Percentiles rank a stretch among this genome's conserved stretches.
Evolutionary conservation across 345 rosid genomes (phyloP).

Genomic region (Salix brachista): DNA sequence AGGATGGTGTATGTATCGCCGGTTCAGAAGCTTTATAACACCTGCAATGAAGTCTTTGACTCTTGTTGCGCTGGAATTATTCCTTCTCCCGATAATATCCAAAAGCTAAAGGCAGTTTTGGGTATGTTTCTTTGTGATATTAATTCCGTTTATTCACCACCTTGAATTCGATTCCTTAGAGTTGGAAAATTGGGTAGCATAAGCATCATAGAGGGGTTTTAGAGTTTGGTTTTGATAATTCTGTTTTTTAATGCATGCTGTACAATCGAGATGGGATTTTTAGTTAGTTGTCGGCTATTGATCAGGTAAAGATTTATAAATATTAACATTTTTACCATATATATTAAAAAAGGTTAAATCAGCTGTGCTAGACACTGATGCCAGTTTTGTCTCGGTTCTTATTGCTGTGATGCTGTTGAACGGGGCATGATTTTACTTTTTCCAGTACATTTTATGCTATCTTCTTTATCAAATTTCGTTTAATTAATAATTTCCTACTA

Average conservation of each 20-base stretch:
- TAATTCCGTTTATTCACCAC: background rate
- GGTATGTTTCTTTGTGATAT: slow-evolving; percentile 46
- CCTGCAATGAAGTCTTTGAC: slow-evolving; percentile 74
- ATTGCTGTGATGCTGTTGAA: background rate
- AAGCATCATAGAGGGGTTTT: background rate
- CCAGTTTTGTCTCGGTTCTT: background rate
- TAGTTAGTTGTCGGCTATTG: background rate
- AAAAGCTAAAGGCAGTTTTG: slow-evolving; percentile 51
- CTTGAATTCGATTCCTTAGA: background rate
- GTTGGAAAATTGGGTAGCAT: background rate
- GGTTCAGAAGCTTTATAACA: slow-evolving; percentile 60
- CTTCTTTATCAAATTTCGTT: background rate
- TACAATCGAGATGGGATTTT: background rate
- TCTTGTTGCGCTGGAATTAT: slow-evolving; percentile 42
- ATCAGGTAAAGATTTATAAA: background rate
- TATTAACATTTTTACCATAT: background rate
- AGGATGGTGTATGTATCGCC: slow-evolving; percentile 20
- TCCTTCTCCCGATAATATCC: slow-evolving; percentile 59
- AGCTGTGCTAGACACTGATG: background rate
- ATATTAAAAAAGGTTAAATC: background rate
- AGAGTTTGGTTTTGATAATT: background rate
- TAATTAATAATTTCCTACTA: background rate
- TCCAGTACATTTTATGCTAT: background rate
- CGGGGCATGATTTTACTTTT: background rate
- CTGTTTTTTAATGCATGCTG: background rate